Evolutionary conservation across 2,329 filamentous ascomycete species (phyloP).

Genomic region (Ascochyta pisi): DNA sequence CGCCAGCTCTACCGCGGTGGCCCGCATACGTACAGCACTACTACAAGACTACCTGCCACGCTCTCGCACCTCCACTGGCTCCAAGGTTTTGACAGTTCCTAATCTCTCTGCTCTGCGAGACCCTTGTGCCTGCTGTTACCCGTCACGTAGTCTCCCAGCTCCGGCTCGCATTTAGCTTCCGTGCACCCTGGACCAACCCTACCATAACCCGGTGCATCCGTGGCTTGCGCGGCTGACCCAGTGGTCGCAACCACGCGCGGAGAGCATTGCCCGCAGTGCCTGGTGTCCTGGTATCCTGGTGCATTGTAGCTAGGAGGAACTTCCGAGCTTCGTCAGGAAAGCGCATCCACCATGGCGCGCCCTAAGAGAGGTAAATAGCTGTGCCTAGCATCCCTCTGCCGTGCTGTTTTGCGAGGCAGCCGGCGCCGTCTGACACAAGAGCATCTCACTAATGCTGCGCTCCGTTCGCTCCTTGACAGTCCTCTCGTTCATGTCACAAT

Average conservation of each 20-base stretch:
- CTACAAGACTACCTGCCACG: conserved; percentile 12
- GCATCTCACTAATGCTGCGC: conserved; percentile 37
- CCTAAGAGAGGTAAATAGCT: conserved; percentile 46
- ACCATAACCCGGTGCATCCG: conserved; percentile 35
- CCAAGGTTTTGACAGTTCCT: conserved; percentile 6
- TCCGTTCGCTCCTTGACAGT: conserved; percentile 60
- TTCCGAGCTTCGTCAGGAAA: conserved; percentile 20
- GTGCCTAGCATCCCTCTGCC: conserved; percentile 5
- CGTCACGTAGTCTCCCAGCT: conserved; percentile 24
- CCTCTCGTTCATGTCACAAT: conserved; percentile 86
- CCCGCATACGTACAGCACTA: conserved; percentile 10
- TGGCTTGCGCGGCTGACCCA: conserved; percentile 40
- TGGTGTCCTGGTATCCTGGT: conserved; percentile 9
- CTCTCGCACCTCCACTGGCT: conserved; percentile 5
- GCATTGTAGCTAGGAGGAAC: conserved; percentile 14
- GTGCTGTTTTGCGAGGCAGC: conserved; percentile 14
- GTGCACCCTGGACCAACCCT: conserved; percentile 15
- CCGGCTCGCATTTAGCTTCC: conserved; percentile 4
- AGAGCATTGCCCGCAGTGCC: conserved; percentile 16
- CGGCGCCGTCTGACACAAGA: conserved; percentile 12
- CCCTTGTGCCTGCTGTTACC: conserved; percentile 29
- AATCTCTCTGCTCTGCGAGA: conserved; percentile 14
- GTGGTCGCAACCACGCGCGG: conserved; percentile 25
- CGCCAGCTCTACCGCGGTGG: conserved; percentile 9
- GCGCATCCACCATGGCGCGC: conserved; percentile 41